Base-by-base conservation (phyloP, 192 early-diverging fungal genomes). In the Umbelopsis sp. region DNA sequence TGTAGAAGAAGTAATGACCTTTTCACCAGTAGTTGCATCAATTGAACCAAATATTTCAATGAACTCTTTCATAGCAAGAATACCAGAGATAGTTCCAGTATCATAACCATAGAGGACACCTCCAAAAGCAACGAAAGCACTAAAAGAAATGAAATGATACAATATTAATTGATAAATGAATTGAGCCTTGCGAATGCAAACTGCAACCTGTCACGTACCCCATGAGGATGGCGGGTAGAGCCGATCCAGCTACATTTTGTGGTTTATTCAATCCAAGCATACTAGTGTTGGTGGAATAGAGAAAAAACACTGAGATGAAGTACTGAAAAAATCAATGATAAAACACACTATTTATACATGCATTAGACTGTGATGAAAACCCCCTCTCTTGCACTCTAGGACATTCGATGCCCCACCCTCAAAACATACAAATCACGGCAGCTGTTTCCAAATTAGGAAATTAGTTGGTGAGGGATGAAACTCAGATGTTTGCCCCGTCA, bases 101-200 rank as follows among this genome's bases (percentile, higher is more conserved):
- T 83, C 82, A 32, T 85, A 83, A 56, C 82, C 82, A 45, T 82
- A 82, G 7, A 82, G 66, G 16, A 82, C 76, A 74, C 78, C 80
- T 22, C 73, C 76, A n/a, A 77, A 65, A 4, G 79, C 73, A 25
- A 71, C 75, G 17, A 76, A 67, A 24, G 66, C 66, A 67, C 66
- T 67, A 29, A 62, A 59, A 16, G 5, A 25, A 67, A 17, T 24
- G 11, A 43, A 47, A 14, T 17, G 20, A 21, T 45, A 24, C n/a
- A n/a, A n/a, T 29, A 22, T 10, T 25, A 24, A 16, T 67, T 24
- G n/a, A n/a, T n/a, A n/a, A n/a, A n/a, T 8, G 3, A 6, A 22
- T 22, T 5, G 17, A 10, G 43, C 17, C 12, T 0, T 8, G n/a
- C 9, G 12, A 6, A 67, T 11, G 7, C 5, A 6, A 22, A 45